Base-by-base conservation (phyloP, 225 moss, liverwort and hornwort species). In the Polytrichum commune region DNA sequence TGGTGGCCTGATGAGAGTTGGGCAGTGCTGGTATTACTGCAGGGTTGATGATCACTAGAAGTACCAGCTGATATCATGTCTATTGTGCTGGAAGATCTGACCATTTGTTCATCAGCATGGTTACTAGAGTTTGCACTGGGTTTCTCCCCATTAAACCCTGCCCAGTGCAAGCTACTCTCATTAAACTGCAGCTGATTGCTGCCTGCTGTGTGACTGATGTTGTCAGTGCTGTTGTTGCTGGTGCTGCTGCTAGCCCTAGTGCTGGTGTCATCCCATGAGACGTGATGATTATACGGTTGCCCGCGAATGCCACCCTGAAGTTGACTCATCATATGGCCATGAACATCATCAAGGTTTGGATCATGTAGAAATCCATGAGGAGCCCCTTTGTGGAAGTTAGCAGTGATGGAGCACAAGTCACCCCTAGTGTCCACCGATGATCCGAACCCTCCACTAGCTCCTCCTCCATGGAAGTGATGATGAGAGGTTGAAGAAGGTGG, bases 191-290 rank as follows among this genome's bases (percentile, higher is more conserved):
- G 16, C 46, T 46, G 46, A 76, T 80, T 70, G 69, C 84, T 76
- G 13, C 80, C 83, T 46, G 46, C 13, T 46, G 46, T 46, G 46
- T 16, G 46, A 46, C 46, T 46, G 54, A 77, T 64, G 67, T 69
- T 73, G 19, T 69, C 73, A 29, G 77, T 74, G 6, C 82, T 90
- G 54, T 76, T 88, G 66, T 83, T 85, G 67, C 87, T 88, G 18
- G 75, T 87, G 72, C 83, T 86, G 56, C 86, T 83, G 55, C 85
- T 85, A 46, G 79, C 86, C 57, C 85, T 86, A 24, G 81, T 84
- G 62, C 75, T 78, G 46, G 74, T 79, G 13, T 46, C 46, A 46
- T 82, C 80, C 88, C 85, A 81, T 30, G 30, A 5, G 2, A 46
- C 46, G 55, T 79, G 74, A 56, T 65, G 46, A 58, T n/a, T 33